Evolutionary conservation across 2,329 filamentous ascomycete species (phyloP).

Genomic region (Ustulina deusta): DNA sequence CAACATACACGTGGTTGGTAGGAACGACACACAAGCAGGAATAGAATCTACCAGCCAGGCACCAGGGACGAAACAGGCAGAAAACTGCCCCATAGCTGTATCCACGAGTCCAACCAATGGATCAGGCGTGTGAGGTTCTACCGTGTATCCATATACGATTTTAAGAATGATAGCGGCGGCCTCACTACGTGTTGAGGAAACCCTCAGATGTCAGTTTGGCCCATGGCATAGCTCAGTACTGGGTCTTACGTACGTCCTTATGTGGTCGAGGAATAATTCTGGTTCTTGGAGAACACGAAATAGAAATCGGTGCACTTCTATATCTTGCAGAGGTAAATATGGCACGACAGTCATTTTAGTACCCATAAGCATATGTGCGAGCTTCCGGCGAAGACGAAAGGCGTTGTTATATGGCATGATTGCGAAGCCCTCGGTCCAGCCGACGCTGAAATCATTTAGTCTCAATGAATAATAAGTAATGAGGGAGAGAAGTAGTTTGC

Average conservation of each 20-base stretch:
- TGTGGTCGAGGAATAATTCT: slow-evolving; percentile 21
- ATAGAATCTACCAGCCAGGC: slow-evolving; percentile 49
- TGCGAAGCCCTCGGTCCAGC: slow-evolving; percentile 43
- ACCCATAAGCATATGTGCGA: slow-evolving; percentile 48
- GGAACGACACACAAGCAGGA: slow-evolving; percentile 39
- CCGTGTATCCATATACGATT: slow-evolving; percentile 49
- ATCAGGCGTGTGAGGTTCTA: slow-evolving; percentile 42
- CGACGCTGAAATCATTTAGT: slow-evolving; percentile 32
- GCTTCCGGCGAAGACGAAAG: slow-evolving; percentile 46
- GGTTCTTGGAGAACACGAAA: slow-evolving; percentile 37
- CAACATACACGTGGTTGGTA: background rate
- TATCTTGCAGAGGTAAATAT: slow-evolving; percentile 33
- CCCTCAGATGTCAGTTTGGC: slow-evolving; percentile 20
- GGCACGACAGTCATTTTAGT: slow-evolving; percentile 42
- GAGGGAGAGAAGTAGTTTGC: background rate
- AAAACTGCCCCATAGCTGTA: slow-evolving; percentile 42
- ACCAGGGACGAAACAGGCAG: slow-evolving; percentile 34
- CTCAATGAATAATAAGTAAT: background rate
- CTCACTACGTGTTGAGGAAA: slow-evolving; percentile 37
- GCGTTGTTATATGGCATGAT: slow-evolving; percentile 43
- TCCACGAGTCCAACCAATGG: slow-evolving; percentile 42
- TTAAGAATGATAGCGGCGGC: slow-evolving; percentile 47
- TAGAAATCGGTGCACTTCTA: slow-evolving; percentile 37
- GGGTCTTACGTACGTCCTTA: slow-evolving; percentile 31
- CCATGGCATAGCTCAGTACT: background rate